Evolutionary conservation across 495 filamentous ascomycete species (phyloP), one percentile per base, ranked within the genome.

Genomic region (Tuber calosporum): DNA sequence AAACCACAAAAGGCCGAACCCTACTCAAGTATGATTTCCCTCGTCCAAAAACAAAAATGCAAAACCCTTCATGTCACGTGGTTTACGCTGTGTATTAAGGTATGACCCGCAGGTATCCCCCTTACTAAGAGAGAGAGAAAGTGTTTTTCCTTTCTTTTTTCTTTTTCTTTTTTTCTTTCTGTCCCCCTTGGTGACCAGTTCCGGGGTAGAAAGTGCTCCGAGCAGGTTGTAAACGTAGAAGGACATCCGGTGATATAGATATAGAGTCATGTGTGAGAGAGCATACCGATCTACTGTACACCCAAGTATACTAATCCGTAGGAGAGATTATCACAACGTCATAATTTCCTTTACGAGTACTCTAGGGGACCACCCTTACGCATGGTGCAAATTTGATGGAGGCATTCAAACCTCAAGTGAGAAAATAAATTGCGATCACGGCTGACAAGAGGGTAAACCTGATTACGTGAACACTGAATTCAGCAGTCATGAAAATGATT

Each of bases 371-470:
- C 53, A 34, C 6, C 53, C 53, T 15, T 17, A 17, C 19, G 11
- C 11, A 62, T 11, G 11, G 53, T 30, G 13, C 53, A 13, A 34
- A 34, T 34, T 17, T 13, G 26, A 62, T 62, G 53, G 26, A 15
- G 13, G 7, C 30, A 34, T 13, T 34, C 53, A 34, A 34, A 15
- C 26, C 11, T 34, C 26, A 62, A 34, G n/a, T n/a, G 53, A 37
- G 67, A 77, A 76, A 53, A 38, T 67, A 53, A 22, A 67, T 69
- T 41, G 69, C 73, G 11, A 30, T 36, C 26, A 66, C 70, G 67
- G 75, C 70, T n/a, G n/a, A n/a, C 67, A 73, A 58, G 68, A 73
- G 38, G 67, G 73, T 4, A 73, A 67, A 40, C 62, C 68, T 13
- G 71, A 78, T 66, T 73, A 77, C 17, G 9, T 39, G 5, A 66